Base-by-base conservation (phyloP, 1,284 basidiomycete genomes). In the Neotropicomus parvogracilis region DNA sequence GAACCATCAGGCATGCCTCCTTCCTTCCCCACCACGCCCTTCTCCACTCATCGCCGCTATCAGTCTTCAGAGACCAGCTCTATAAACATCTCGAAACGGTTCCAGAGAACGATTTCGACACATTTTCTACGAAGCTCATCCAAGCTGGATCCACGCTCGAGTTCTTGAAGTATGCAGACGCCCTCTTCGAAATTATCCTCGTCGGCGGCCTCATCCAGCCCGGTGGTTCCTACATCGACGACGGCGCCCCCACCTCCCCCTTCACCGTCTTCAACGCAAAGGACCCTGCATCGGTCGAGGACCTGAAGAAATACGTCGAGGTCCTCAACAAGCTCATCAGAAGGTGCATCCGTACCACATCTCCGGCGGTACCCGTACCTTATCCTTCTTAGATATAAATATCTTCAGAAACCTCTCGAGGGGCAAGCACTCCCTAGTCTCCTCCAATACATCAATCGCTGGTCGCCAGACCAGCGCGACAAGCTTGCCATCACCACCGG, bases 351-450 rank as follows among this genome's bases (percentile, higher is more conserved):
- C 16, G 26, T 20, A 35, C 39, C 14, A 13, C 37, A 13, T 36
- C 10, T 41, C 14, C 33, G n/a, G 53, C 55, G 21, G 29, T 33
- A 8, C 17, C 20, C 31, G 37, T 13, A 29, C 21, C 52, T 61
- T 52, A 57, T 49, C 46, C 7, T 38, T 29, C 14, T 39, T 59
- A 93, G 91, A 71, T 98, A 97, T 79, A 97, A 97, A 70, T 98
- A 97, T 77, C 88, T 98, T 58, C 95, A 97, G 73, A 92, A 88
- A 69, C 92, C 94, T 36, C 83, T 98, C 41, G 95, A 97, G 71
- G 87, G 87, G 66, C 81, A 77, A 35, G 81, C 91, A 49, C 77
- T 98, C 27, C 89, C 91, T 3, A 81, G 79, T 44, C 78, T 98
- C 45, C 73, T 98, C 54, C 92, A 95, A 66, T 97, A 97, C 66